Base-by-base conservation (phyloP, 352 stramenopile genomes). In the Phytophthora boehmeriae region DNA sequence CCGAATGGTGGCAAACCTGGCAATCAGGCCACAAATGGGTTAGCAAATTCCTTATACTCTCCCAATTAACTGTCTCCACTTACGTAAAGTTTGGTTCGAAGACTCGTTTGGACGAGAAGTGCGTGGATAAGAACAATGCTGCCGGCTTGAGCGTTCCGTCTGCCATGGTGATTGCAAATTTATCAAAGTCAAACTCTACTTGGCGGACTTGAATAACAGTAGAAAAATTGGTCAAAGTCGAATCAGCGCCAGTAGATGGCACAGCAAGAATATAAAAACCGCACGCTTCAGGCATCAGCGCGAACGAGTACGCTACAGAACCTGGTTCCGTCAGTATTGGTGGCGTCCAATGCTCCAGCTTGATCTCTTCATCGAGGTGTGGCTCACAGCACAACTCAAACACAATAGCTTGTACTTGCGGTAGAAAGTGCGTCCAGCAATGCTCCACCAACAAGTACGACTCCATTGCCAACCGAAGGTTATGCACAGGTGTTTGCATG, bases 161-260 rank as follows among this genome's bases (percentile, higher is more conserved):
- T 4, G 79, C 52, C 27, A 91, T 59, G 5, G 63, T 66, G 16
- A 91, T 67, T 5, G 62, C 54, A 36, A 74, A 74, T 47, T 75
- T 75, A 25, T 60, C 51, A 41, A 87, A 79, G 45, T 91, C 82
- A 42, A 91, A 88, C 45, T 91, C 79, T 2, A 91, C 71, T 50
- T 84, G 66, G 14, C 79, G 82, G 48, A 89, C 53, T 13, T 75
- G 63, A 9, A 79, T 60, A 4, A 65, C 47, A 14, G 30, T 38
- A 8, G 38, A 43, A 11, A 41, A 56, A 17, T n/a, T 30, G 25
- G 25, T 44, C n/a, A 17, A 22, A 20, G 19, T 57, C 9, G 41
- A 44, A n/a, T 63, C 28, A 8, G 36, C 16, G 9, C 19, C 47
- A 30, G 25, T 44, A 19, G 51, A 66, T 13, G 46, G 23, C 4